These are phyloP conservation scores for Rhizophagus clarus DNA, from an alignment of 192 early-diverging fungal genomes.

Conservation along the genomic window DNA sequence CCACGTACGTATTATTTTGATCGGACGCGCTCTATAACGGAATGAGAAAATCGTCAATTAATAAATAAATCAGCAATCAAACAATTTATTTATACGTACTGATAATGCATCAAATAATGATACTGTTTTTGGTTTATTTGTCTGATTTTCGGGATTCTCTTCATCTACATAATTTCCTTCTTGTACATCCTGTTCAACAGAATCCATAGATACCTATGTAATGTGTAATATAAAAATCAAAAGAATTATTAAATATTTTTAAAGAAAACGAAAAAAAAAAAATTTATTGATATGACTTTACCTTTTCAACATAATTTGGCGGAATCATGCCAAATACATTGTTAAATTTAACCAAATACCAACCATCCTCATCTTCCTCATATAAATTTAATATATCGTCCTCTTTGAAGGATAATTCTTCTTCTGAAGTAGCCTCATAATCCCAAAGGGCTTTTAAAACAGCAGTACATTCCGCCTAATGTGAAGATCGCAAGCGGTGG, in stretches of 20 bases:
- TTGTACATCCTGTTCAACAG: slow-evolving; percentile 42
- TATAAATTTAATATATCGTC: slow-evolving; percentile 74
- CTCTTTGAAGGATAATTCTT: slow-evolving; percentile 82
- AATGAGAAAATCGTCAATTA: background rate
- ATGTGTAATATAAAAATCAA: background rate
- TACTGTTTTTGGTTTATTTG: background rate
- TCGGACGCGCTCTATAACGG: background rate
- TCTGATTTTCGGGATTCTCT: background rate
- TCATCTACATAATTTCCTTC: slow-evolving; percentile 30
- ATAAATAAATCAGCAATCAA: background rate
- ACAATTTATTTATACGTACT: slow-evolving; percentile 24
- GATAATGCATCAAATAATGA: slow-evolving; percentile 33
- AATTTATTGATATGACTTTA: background rate
- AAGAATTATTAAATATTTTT: background rate
- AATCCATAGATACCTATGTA: slow-evolving; percentile 6
- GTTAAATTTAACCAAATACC: slow-evolving; percentile 81
- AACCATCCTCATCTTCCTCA: slow-evolving; percentile 87
- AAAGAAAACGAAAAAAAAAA: background rate
- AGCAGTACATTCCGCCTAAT: slow-evolving; percentile 52
- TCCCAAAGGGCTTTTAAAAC: slow-evolving; percentile 69
- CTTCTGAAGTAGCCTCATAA: slow-evolving; percentile 80
- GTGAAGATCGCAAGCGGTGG: background rate
- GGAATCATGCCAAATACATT: slow-evolving; percentile 84
- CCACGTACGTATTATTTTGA: slow-evolving; percentile 25
- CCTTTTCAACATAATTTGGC: slow-evolving; percentile 78